These are phyloP conservation scores for Cyclocybe aegerita DNA, from an alignment of 768 basidiomycete genomes.

Conservation along the genomic window DNA sequence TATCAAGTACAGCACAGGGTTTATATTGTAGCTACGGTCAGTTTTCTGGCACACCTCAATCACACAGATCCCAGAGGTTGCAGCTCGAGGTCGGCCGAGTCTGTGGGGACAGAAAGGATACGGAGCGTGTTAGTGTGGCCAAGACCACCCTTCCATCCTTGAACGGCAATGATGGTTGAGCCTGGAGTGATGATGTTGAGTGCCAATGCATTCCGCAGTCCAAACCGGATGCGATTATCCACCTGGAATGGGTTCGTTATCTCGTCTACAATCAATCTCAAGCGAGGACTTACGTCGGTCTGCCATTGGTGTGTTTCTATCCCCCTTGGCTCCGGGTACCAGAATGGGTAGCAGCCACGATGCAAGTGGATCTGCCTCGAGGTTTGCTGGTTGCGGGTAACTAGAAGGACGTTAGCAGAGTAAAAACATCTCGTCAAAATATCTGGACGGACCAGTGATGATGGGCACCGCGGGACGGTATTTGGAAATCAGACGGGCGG, in stretches of 20 bases:
- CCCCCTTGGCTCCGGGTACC: slow-evolving; percentile 94
- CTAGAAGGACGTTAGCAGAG: slow-evolving; percentile 33
- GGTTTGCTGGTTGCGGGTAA: slow-evolving; percentile 95
- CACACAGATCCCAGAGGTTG: slow-evolving; percentile 49
- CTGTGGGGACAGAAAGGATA: slow-evolving; percentile 80
- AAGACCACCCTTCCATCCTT: slow-evolving; percentile 99
- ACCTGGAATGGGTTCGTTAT: slow-evolving; percentile 45
- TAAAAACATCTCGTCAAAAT: background rate
- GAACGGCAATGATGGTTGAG: slow-evolving; percentile 89
- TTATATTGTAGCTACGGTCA: background rate
- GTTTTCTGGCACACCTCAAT: background rate
- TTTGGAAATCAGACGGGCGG: slow-evolving; percentile 94
- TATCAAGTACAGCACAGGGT: background rate
- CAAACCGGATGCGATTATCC: slow-evolving; percentile 88
- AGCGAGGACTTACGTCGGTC: slow-evolving; percentile 70
- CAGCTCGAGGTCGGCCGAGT: slow-evolving; percentile 72
- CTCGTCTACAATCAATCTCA: background rate
- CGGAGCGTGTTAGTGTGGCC: slow-evolving; percentile 94
- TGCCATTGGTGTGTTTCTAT: slow-evolving; percentile 92
- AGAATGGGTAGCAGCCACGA: slow-evolving; percentile 96
- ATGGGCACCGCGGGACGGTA: slow-evolving; percentile 94
- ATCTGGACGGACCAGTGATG: slow-evolving; percentile 70
- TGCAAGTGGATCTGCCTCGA: slow-evolving; percentile 96
- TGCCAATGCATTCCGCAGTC: slow-evolving; percentile 78
- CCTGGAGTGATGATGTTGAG: slow-evolving; percentile 88